Base-by-base conservation (phyloP, 257 asterid species). In the Nyctanthes arbortristis region DNA sequence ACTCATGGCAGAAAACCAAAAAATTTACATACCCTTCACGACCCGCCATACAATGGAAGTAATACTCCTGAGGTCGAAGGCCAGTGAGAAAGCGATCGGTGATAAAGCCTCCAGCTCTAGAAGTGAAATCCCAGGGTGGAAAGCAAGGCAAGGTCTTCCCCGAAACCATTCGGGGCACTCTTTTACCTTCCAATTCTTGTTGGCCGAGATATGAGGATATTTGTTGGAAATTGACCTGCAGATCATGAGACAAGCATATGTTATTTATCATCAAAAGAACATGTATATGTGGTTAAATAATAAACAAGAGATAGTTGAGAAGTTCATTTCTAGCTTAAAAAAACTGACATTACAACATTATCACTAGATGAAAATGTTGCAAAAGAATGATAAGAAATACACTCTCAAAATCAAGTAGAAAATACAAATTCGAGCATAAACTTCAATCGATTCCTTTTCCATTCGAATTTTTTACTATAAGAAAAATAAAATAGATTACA, bases 31-130 rank as follows among this genome's bases (percentile, higher is more conserved):
- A 93, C 99, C 99, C 99, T 81, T 93, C 99, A 34, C 99, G 96
- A 68, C 99, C 99, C 78, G 99, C 99, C 99, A 93, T 93, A 89
- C 99, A 93, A 77, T 93, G 99, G 77, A 93, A 93, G 74, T 93
- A 93, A 73, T 93, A 93, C 71, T 93, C 99, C 69, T 91, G 97
- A 62, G 97, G 97, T 68, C 97, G 96, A 68, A 93, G 97, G 45
- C 99, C 99, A 47, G 92, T 77, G 69, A 93, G 97, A 77, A 93
- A 93, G 28, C 99, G 93, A 80, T 93, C 99, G 43, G 91, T 93
- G 69, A 93, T 89, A 74, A 84, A 93, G 70, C 99, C 99, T 33
- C 99, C 99, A 10, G 99, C 97, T 81, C 99, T 85, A 45, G 97
- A 85, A 62, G 99, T 73, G 74, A 71, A 93, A 82, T 93, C 96